These are phyloP conservation scores for maize (Zea mays) DNA, from an alignment of 176 grass and related monocot genomes.

Conservation along the genomic window DNA sequence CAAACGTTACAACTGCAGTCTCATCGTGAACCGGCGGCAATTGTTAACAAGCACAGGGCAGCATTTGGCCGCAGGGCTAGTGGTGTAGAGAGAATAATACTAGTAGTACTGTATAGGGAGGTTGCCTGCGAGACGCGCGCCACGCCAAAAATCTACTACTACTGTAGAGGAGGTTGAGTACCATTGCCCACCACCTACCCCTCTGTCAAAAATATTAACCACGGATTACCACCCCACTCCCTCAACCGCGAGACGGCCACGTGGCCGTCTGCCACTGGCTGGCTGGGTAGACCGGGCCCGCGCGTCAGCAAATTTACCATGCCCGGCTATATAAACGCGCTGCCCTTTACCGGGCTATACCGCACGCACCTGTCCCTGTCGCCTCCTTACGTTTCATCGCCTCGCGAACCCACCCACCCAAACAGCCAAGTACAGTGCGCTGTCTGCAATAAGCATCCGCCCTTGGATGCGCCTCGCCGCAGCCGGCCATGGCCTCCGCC, in stretches of 20 bases:
- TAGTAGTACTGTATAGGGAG: no score
- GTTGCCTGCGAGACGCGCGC: no score
- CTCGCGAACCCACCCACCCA: not conserved
- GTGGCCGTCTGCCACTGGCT: not conserved
- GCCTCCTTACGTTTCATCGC: not conserved
- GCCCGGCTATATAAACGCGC: slow-evolving; percentile 35
- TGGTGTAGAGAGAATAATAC: no score
- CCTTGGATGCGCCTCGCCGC: slow-evolving; percentile 45
- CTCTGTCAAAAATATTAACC: slow-evolving; percentile 51
- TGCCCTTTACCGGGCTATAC: not conserved
- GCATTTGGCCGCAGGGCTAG: no score
- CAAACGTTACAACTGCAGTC: slow-evolving; percentile 1
- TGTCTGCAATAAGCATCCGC: not conserved
- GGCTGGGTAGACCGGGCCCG: accelerated
- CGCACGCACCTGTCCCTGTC: slow-evolving; percentile 24
- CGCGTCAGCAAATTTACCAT: slow-evolving; percentile 27
- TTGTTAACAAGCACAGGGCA: not conserved
- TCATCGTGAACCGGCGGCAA: not conserved
- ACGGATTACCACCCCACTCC: not conserved
- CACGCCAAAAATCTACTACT: not conserved
- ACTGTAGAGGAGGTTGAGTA: not conserved
- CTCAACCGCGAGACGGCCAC: accelerated
- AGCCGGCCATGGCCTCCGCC: slow-evolving; percentile 70
- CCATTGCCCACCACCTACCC: slow-evolving; percentile 7
- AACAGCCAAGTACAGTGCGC: slow-evolving; percentile 41